These are phyloP conservation scores for Aspergillus hortae DNA, from an alignment of 2,329 filamentous ascomycete genomes.

Conservation along the genomic window DNA sequence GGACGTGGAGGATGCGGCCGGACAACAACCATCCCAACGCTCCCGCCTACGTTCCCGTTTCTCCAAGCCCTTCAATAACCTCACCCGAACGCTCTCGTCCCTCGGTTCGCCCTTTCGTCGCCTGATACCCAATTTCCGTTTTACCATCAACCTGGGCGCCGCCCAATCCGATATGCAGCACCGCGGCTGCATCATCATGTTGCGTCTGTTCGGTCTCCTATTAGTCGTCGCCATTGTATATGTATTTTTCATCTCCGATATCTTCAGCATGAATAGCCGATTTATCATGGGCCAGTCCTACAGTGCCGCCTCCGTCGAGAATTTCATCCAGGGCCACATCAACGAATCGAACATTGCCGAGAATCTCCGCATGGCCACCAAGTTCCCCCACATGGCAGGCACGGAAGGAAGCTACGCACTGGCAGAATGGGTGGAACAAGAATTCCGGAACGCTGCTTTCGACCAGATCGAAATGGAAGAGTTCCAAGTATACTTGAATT, in stretches of 20 bases:
- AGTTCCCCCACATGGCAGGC: slow-evolving; percentile 87
- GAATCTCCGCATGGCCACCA: slow-evolving; percentile 72
- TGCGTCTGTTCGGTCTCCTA: slow-evolving; percentile 69
- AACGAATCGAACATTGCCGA: slow-evolving; percentile 67
- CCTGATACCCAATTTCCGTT: slow-evolving; percentile 41
- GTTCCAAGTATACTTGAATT: slow-evolving; percentile 89
- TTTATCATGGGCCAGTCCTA: slow-evolving; percentile 68
- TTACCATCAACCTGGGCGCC: slow-evolving; percentile 37
- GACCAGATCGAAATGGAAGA: slow-evolving; percentile 74
- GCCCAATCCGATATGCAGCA: slow-evolving; percentile 37
- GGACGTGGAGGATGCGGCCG: slow-evolving; percentile 69
- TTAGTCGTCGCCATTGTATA: slow-evolving; percentile 77
- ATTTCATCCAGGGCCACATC: slow-evolving; percentile 69
- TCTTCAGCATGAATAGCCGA: slow-evolving; percentile 67
- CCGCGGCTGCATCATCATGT: slow-evolving; percentile 63
- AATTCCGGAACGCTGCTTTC: slow-evolving; percentile 69
- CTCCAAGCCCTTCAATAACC: slow-evolving; percentile 54
- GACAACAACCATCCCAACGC: slow-evolving; percentile 26
- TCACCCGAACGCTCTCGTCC: slow-evolving; percentile 56
- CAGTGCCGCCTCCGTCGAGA: slow-evolving; percentile 76
- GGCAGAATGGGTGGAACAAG: slow-evolving; percentile 76
- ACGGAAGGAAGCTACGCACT: slow-evolving; percentile 87
- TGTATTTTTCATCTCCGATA: slow-evolving; percentile 77
- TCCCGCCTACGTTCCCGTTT: slow-evolving; percentile 47
- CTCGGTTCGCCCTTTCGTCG: slow-evolving; percentile 51